These are phyloP conservation scores for Didymella sp. DNA, from an alignment of 2,329 filamentous ascomycete species.

Conservation along the genomic window DNA sequence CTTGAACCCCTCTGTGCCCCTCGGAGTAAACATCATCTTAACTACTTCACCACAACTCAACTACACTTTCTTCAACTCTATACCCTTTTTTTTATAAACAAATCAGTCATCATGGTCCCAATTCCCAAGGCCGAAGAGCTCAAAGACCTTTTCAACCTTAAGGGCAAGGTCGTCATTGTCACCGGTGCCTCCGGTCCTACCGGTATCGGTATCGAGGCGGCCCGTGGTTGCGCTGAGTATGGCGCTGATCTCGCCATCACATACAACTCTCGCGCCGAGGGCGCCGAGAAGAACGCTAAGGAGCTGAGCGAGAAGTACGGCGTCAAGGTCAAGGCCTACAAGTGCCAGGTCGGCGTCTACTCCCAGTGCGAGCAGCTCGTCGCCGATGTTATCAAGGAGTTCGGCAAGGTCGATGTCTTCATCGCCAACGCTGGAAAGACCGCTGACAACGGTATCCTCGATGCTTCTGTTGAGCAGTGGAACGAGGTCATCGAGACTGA, in stretches of 20 bases:
- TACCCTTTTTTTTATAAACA: constrained; percentile 13
- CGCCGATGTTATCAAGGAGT: constrained; percentile 69
- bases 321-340: constrained; percentile 72
- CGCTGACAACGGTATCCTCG: constrained; percentile 71
- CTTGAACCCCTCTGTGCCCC: constrained; percentile 45
- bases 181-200: constrained; percentile 66
- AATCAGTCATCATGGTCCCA: constrained; percentile 54
- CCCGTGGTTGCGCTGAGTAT: constrained; percentile 69
- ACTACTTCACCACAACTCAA: constrained; percentile 24
- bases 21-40: constrained; percentile 20
- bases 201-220: constrained; percentile 72
- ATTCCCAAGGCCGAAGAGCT: constrained; percentile 66
- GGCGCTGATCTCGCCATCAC: constrained; percentile 72
- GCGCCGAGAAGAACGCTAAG: constrained; percentile 70
- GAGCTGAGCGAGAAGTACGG: constrained; percentile 66
- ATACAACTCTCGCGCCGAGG: constrained; percentile 66
- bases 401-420: constrained; percentile 72
- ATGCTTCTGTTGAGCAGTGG: constrained; percentile 73
- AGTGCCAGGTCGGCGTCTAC: constrained; percentile 66
- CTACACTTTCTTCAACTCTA: constrained; percentile 19
- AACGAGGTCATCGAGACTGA: constrained; percentile 85
- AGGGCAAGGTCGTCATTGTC: constrained; percentile 62
- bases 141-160: constrained; percentile 61
- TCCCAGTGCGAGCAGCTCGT: constrained; percentile 64
- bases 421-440: constrained; percentile 75